Conservation (phyloP, 768 basidiomycete genomes). For the Lactarius indigo region DNA sequence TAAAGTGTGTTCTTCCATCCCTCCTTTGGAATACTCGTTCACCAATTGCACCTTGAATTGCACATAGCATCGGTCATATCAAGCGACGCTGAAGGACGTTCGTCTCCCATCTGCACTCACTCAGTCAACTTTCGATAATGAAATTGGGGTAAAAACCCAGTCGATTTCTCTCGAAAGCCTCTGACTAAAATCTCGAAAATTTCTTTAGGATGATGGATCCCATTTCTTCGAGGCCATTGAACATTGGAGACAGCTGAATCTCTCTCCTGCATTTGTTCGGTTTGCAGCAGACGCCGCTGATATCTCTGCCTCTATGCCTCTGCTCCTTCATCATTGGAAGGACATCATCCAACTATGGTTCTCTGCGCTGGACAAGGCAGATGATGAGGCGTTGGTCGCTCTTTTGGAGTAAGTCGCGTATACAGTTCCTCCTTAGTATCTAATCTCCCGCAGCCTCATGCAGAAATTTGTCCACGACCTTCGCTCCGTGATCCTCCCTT, state of each 20-base stretch:
- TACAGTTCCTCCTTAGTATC: background rate
- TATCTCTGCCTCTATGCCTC: conserved; percentile 70
- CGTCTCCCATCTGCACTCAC: conserved; percentile 66
- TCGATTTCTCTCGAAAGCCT: background rate
- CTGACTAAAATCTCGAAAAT: background rate
- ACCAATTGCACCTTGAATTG: conserved; percentile 35
- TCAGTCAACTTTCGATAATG: conserved; percentile 50
- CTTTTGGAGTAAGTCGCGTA: conserved; percentile 66
- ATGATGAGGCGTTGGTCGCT: conserved; percentile 69
- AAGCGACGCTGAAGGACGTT: conserved; percentile 60
- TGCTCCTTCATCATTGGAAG: conserved; percentile 77
- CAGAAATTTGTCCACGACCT: conserved; percentile 79
- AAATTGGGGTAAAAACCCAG: conserved; percentile 44
- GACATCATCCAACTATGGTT: conserved; percentile 67
- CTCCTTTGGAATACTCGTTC: conserved; percentile 1
- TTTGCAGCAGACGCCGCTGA: conserved; percentile 61
- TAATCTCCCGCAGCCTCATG: conserved; percentile 51
- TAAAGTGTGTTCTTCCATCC: conserved; percentile 36
- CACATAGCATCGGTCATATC: conserved; percentile 69
- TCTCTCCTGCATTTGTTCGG: conserved; percentile 67
- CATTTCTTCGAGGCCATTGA: conserved; percentile 73
- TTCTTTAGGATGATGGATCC: conserved; percentile 66
- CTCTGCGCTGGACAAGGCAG: conserved; percentile 49
- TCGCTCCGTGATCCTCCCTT: conserved; percentile 67
- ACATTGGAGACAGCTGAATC: conserved; percentile 77